These are phyloP conservation scores for Leccinum imitatum DNA, from an alignment of 768 basidiomycete species.

Conservation along the genomic window DNA sequence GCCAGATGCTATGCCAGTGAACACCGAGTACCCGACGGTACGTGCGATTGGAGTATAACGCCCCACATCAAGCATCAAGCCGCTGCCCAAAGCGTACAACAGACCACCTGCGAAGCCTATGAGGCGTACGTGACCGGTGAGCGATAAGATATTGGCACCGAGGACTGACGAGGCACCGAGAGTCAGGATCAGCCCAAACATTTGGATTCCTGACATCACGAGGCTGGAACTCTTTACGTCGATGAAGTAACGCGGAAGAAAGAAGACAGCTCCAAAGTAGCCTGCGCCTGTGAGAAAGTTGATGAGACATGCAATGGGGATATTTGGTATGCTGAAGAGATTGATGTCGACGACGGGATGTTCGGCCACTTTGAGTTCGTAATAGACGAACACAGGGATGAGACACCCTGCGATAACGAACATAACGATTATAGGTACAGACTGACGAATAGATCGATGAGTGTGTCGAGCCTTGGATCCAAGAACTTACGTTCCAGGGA, in stretches of 20 bases:
- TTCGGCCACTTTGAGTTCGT: conserved; percentile 34
- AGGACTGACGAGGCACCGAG: conserved; percentile 36
- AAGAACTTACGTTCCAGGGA: conserved; percentile 33
- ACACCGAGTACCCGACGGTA: conserved; percentile 32
- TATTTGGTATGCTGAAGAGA: conserved; percentile 35
- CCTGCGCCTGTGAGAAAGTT: conserved; percentile 40
- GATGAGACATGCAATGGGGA: conserved; percentile 36
- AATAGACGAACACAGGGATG: conserved; percentile 35
- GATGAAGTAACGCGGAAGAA: conserved; percentile 40
- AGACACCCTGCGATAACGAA: conserved; percentile 32
- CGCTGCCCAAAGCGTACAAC: conserved; percentile 35
- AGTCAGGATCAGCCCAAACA: conserved; percentile 35
- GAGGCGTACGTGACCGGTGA: conserved; percentile 33
- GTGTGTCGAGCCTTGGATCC: neutral
- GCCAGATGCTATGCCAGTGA: conserved; percentile 33
- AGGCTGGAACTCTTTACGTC: conserved; percentile 35
- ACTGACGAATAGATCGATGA: conserved; percentile 20
- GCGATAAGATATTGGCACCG: conserved; percentile 35
- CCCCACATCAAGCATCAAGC: conserved; percentile 34
- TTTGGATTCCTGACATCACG: conserved; percentile 35
- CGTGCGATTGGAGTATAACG: conserved; percentile 28
- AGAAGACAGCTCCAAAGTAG: conserved; percentile 38
- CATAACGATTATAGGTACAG: conserved; percentile 28
- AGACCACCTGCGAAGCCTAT: conserved; percentile 31
- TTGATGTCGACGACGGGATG: conserved; percentile 36